phyloP scores from a whole-genome alignment of 805 yeast species.

The Nakazawaea anatomiae region DNA sequence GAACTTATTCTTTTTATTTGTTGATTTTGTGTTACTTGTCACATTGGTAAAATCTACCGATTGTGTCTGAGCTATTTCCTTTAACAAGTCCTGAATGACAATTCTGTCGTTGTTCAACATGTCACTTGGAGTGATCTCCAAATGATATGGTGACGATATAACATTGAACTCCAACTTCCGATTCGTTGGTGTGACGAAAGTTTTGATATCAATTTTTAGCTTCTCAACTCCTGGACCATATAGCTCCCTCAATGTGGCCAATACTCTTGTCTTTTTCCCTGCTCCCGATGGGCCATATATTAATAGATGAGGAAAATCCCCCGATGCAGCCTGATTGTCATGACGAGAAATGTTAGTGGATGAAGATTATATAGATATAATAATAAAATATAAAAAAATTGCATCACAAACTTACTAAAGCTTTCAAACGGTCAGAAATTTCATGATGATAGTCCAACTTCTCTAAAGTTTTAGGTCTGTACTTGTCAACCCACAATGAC shows the following conservation, averaged over 20 bases:
- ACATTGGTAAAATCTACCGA: slow-evolving; percentile 75
- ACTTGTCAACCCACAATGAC: slow-evolving; percentile 97
- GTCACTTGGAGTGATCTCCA: slow-evolving; percentile 95
- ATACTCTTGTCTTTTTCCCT: slow-evolving; percentile 91
- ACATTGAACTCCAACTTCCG: slow-evolving; percentile 87
- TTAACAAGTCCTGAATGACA: slow-evolving; percentile 88
- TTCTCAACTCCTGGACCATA: slow-evolving; percentile 81
- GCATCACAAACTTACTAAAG: slow-evolving; percentile 35
- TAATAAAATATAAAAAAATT: slow-evolving; percentile 11
- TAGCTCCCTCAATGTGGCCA: slow-evolving; percentile 70
- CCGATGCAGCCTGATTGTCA: slow-evolving; percentile 39
- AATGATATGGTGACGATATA: slow-evolving; percentile 84
- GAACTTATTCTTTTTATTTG: slow-evolving; percentile 41
- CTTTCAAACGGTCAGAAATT: slow-evolving; percentile 56
- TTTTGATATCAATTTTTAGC: slow-evolving; percentile 84
- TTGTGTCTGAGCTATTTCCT: slow-evolving; percentile 92
- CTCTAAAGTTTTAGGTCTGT: slow-evolving; percentile 69
- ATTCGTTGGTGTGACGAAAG: slow-evolving; percentile 66
- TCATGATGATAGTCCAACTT: slow-evolving; percentile 61
- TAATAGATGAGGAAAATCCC: slow-evolving; percentile 89
- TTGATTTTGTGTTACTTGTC: slow-evolving; percentile 3
- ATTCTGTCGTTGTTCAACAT: slow-evolving; percentile 94
- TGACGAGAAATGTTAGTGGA: slow-evolving; percentile 2
- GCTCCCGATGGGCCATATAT: slow-evolving; percentile 96
- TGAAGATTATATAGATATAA: too few relatives aligned